Conservation (phyloP, 495 filamentous ascomycete species). For the Aspergillus sparsus region DNA sequence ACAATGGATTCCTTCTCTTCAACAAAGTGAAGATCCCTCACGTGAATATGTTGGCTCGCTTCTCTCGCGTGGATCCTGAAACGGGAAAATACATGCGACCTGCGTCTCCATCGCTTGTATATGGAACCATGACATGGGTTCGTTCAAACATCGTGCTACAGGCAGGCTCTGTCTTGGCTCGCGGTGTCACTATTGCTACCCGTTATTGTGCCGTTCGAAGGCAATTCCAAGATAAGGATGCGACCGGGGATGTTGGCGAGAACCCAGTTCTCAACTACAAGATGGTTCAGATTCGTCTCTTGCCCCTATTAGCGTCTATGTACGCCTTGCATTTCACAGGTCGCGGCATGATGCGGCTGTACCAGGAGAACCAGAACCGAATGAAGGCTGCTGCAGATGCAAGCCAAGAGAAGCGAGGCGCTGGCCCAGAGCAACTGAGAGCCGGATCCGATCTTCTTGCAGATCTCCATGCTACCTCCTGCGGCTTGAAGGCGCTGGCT, state of each 20-base stretch:
- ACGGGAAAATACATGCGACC: conserved; percentile 65
- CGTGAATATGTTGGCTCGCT: conserved; percentile 66
- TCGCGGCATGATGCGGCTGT: conserved; percentile 65
- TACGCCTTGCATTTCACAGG: conserved; percentile 77
- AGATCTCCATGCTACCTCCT: conserved; percentile 73
- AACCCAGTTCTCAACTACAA: conserved; percentile 74
- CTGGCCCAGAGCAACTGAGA: conserved; percentile 64
- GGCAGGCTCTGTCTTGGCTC: conserved; percentile 65
- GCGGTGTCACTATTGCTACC: conserved; percentile 73
- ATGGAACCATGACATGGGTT: conserved; percentile 73
- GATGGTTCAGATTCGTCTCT: conserved; percentile 70
- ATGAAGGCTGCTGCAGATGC: conserved; percentile 51
- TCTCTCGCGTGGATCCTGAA: conserved; percentile 60
- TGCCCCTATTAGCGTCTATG: conserved; percentile 70
- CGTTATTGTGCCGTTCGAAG: conserved; percentile 67
- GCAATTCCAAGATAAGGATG: conserved; percentile 72
- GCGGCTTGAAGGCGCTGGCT: conserved; percentile 69
- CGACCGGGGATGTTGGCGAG: conserved; percentile 55
- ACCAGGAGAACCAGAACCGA: conserved; percentile 63
- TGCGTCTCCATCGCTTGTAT: conserved; percentile 63
- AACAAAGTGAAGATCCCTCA: conserved; percentile 71
- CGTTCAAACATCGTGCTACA: conserved; percentile 70
- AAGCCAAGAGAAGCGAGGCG: conserved; percentile 50
- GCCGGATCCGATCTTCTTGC: conserved; percentile 66
- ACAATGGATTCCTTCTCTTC: conserved; percentile 75